Conservation (phyloP, 1,139 yeast species). For the Schizosaccharomyces versatilis region DNA sequence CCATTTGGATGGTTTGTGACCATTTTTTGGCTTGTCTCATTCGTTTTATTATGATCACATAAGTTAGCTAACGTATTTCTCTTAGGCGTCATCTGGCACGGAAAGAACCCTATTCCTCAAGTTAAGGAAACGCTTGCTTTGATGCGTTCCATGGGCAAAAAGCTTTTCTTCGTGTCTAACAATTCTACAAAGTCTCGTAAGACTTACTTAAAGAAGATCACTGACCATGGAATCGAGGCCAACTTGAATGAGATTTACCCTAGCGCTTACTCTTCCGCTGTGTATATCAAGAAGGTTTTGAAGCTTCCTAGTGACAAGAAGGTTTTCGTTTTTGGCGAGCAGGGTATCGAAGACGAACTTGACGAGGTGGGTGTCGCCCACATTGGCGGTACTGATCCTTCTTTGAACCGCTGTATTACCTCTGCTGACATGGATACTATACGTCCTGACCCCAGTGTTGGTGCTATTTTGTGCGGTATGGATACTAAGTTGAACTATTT, state of each 20-base stretch:
- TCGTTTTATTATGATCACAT: no score
- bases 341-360: constrained; percentile 59
- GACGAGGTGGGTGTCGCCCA: constrained; percentile 42
- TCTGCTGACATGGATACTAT: constrained; percentile 15
- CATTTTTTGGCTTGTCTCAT: not conserved
- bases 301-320: constrained; percentile 51
- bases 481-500: constrained; percentile 58
- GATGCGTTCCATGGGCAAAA: constrained; percentile 31
- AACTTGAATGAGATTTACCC: constrained; percentile 53
- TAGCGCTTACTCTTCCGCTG: constrained; percentile 76
- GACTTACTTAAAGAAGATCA: constrained; percentile 56
- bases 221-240: constrained; percentile 39
- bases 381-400: constrained; percentile 47
- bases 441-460: constrained; percentile 46
- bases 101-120: constrained; percentile 48
- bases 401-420: constrained; percentile 14
- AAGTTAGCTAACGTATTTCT: not conserved
- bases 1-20: no score
- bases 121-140: constrained; percentile 43
- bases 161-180: constrained; percentile 74
- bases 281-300: constrained; percentile 57
- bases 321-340: constrained; percentile 69
- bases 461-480: constrained; percentile 76
- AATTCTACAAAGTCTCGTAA: constrained; percentile 76
- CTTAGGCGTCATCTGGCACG: constrained; percentile 57